A percentile compares a stretch with the other conserved stretches of the same genome.
phyloP scores from a whole-genome alignment of 1,139 yeast species.

The Magnusiomyces tetraspermus region DNA sequence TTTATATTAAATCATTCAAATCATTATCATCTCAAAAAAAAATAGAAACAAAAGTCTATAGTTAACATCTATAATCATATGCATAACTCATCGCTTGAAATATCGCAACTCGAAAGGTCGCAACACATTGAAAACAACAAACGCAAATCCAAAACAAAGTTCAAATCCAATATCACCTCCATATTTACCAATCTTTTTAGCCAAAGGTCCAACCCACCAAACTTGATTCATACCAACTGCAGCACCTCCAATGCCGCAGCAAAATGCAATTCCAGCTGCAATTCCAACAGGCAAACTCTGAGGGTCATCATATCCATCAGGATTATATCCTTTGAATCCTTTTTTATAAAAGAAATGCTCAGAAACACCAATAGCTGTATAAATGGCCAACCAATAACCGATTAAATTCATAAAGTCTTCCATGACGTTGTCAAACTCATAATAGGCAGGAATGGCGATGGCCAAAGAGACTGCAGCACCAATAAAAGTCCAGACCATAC shows the following conservation, averaged over 20 bases:
- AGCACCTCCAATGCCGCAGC: conserved; percentile 78
- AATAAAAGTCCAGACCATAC: conserved; percentile 67
- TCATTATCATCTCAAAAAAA: too few species aligned
- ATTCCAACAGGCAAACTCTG: conserved; percentile 57
- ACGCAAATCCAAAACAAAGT: conserved; percentile 60
- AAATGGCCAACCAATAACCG: conserved; percentile 84
- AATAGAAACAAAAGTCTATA: too few species aligned
- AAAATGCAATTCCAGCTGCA: conserved; percentile 70
- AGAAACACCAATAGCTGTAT: conserved; percentile 57
- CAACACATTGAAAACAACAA: conserved; percentile 48
- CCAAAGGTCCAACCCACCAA: conserved; percentile 72
- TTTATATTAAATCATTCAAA: too few species aligned
- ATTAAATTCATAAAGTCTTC: conserved; percentile 80
- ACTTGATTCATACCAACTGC: conserved; percentile 79
- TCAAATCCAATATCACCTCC: conserved; percentile 91
- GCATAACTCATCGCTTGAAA: conserved; percentile 26
- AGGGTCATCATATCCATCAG: conserved; percentile 50
- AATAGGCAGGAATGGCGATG: conserved; percentile 80
- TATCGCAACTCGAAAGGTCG: conserved; percentile 52
- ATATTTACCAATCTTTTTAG: conserved; percentile 46
- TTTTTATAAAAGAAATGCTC: conserved; percentile 67
- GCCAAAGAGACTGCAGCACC: conserved; percentile 76
- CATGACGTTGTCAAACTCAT: conserved; percentile 62
- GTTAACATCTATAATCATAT: too few species aligned
- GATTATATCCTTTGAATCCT: conserved; percentile 55